Base-by-base conservation (phyloP, 1,139 yeast genomes). In the Taphrina pruni region DNA sequence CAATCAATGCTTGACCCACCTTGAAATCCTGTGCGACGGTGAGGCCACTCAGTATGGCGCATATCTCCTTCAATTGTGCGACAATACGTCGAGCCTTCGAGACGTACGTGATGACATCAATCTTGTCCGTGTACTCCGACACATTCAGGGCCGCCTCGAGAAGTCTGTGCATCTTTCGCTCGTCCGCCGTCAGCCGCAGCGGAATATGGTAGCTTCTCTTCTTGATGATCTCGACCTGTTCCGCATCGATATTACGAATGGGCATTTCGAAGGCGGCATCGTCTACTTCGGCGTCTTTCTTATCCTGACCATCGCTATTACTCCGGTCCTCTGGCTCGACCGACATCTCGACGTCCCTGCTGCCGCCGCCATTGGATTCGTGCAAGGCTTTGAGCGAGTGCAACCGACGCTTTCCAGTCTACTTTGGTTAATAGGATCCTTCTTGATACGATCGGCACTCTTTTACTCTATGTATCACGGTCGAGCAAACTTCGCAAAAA, bases 11-110 rank as follows among this genome's bases (percentile, higher is more conserved):
- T 73, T 86, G 86, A 6, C 94, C 94, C 38, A 81, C 79, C 75
- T 87, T 87, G 81, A 88, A 82, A 73, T 88, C 85, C 2, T 89
- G 86, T 0, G 93, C 90, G 52, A 88, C 89, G 1, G 88, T 90
- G 48, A 88, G 78, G 0, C 93, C 94, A 1, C 90, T 87, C 67
- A 88, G 78, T 21, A 88, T 88, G 1, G 91, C 87, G 76, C 94
- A 88, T 78, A 88, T 85, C 75, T 88, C 92, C 71, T 85, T 84
- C 72, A 88, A 78, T 76, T 88, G 92, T 21, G 85, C 85, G 1
- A 88, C 86, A 45, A 88, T 88, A 71, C 92, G 81, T 75, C 84
- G 86, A 1, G 89, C 80, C 74, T 87, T 87, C 6, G 91, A 85
- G 6, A 85, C 81, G 73, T 87, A 86, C 0, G 88, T 80, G 48